Evolutionary conservation across 176 grass and related monocot genomes (phyloP).

Genomic region (Lolium rigidum): DNA sequence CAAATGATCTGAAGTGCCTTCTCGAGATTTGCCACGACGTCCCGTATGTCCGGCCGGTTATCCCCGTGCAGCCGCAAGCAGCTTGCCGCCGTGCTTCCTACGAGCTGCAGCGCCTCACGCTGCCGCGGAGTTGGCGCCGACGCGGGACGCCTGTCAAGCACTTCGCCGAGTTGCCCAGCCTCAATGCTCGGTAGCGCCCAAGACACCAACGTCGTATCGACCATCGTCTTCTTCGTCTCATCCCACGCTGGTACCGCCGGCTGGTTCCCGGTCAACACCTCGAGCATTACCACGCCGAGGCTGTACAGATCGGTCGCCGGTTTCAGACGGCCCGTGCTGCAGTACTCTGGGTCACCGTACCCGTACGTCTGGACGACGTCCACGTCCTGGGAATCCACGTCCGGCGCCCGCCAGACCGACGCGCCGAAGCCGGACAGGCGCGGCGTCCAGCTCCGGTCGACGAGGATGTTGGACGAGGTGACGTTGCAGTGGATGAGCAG

Average conservation of each 20-base stretch:
- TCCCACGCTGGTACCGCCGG: too few relatives aligned
- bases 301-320: slow-evolving; percentile 69
- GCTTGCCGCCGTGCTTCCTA: too few relatives aligned
- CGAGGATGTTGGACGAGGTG: background rate
- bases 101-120: too few relatives aligned
- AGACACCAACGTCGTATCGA: background rate
- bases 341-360: background rate
- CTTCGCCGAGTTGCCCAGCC: background rate
- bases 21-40: too few relatives aligned
- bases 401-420: background rate
- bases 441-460: background rate
- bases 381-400: background rate
- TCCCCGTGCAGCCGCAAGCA: too few relatives aligned
- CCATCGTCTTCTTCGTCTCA: background rate
- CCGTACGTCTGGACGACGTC: background rate
- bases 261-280: slow-evolving; percentile 56
- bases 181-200: background rate
- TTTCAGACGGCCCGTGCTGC: background rate
- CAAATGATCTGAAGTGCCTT: too few relatives aligned
- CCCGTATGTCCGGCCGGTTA: too few relatives aligned
- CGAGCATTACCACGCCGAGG: slow-evolving; percentile 71
- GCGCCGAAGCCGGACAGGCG: background rate
- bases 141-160: background rate
- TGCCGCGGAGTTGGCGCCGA: too few relatives aligned
- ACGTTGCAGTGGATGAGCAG: background rate